Percentiles rank a stretch among this genome's conserved stretches.
Evolutionary conservation across 2,329 filamentous ascomycete species (phyloP).

Genomic region (Aureobasidium namibiae): DNA sequence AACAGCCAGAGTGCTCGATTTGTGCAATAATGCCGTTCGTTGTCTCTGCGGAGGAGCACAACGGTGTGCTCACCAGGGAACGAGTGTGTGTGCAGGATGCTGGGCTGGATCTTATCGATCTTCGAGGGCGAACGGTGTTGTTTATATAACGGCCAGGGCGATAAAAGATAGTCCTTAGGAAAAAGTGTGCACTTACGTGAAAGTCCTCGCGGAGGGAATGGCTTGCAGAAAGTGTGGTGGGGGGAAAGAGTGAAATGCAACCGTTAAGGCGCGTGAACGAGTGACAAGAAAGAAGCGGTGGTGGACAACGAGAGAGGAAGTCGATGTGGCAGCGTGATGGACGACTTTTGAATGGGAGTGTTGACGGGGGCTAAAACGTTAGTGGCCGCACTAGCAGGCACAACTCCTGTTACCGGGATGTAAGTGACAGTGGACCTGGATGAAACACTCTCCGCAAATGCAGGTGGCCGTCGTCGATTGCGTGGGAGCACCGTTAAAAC

Average conservation of each 20-base stretch:
- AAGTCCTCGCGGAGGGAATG: constrained; percentile 15
- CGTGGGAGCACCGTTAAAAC: constrained; percentile 7
- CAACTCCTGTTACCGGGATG: constrained; percentile 7
- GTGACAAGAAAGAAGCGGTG: constrained; percentile 16
- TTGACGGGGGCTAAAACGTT: constrained; percentile 9
- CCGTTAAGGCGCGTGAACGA: constrained; percentile 17
- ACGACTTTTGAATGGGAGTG: constrained; percentile 11
- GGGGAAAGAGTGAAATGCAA: constrained; percentile 15
- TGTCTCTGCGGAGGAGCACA: background rate
- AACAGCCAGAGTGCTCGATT: constrained; percentile 11
- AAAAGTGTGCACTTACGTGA: constrained; percentile 14
- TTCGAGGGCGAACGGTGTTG: constrained; percentile 10
- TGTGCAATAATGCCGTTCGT: constrained; percentile 11
- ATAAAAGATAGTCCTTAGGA: background rate
- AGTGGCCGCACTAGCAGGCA: constrained; percentile 6
- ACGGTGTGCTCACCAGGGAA: constrained; percentile 11
- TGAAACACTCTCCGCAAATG: constrained; percentile 13
- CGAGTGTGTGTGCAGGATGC: background rate
- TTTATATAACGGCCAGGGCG: constrained; percentile 9
- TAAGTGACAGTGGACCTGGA: background rate
- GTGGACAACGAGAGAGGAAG: constrained; percentile 10
- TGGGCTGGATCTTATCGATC: constrained; percentile 15
- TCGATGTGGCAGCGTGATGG: constrained; percentile 11
- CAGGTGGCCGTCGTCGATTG: constrained; percentile 1
- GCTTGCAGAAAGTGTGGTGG: constrained; percentile 8